Conservation (phyloP, 768 basidiomycete species). For the Boletus bicolor region DNA sequence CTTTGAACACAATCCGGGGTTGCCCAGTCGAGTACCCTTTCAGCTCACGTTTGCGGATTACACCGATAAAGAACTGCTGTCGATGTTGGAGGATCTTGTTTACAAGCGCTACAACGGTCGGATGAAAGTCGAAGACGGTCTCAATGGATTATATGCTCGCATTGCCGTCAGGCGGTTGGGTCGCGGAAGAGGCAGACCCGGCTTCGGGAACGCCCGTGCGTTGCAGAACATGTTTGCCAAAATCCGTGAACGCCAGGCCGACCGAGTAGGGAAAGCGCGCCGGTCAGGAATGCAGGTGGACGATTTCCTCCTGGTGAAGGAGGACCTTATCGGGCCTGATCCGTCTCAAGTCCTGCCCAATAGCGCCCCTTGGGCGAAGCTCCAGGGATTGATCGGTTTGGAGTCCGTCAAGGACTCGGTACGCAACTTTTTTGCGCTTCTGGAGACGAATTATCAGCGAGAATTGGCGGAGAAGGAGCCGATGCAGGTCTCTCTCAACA, state of each 20-base stretch:
- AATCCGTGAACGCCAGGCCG: constrained; percentile 53
- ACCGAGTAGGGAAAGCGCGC: constrained; percentile 43
- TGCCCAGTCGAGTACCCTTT: constrained; percentile 65
- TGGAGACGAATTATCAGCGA: constrained; percentile 56
- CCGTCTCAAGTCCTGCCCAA: constrained; percentile 47
- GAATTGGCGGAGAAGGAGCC: constrained; percentile 57
- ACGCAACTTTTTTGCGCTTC: constrained; percentile 42
- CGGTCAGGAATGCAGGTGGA: constrained; percentile 39
- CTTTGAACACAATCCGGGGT: constrained; percentile 73
- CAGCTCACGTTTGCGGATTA: constrained; percentile 62
- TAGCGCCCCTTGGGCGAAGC: constrained; percentile 49
- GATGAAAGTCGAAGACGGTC: constrained; percentile 58
- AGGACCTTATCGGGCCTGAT: constrained; percentile 66
- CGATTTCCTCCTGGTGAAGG: constrained; percentile 49
- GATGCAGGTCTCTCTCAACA: constrained; percentile 54
- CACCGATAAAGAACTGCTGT: constrained; percentile 49
- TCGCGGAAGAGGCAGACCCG: constrained; percentile 52
- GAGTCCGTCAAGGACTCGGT: constrained; percentile 56
- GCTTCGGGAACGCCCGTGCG: constrained; percentile 71
- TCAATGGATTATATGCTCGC: constrained; percentile 52
- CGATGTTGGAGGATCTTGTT: constrained; percentile 51
- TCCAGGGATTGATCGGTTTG: constrained; percentile 56
- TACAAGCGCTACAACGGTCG: constrained; percentile 42
- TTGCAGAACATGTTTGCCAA: constrained; percentile 49
- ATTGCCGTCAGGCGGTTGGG: constrained; percentile 61